These are phyloP conservation scores for Geotrichum fermentans DNA, from an alignment of 1,139 yeast genomes.

Conservation along the genomic window DNA sequence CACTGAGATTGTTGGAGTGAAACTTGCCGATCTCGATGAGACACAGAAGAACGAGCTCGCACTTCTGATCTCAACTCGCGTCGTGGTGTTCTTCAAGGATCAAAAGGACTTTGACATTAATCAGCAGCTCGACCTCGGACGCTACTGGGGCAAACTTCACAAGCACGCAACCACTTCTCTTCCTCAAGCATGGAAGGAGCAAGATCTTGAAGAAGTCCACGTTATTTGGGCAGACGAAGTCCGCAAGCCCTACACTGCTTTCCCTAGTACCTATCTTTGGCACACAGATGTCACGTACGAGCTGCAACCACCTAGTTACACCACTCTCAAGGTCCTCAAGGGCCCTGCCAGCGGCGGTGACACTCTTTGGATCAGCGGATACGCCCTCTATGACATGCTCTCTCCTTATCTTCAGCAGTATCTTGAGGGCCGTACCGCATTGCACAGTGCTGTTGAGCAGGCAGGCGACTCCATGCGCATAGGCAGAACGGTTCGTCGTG, in stretches of 20 bases:
- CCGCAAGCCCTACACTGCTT: constrained; percentile 31
- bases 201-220: constrained; percentile 53
- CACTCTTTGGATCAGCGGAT: constrained; percentile 61
- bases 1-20: constrained; percentile 56
- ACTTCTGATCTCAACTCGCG: constrained; percentile 57
- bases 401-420: constrained; percentile 57
- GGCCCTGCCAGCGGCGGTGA: constrained; percentile 70
- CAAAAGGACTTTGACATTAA: constrained; percentile 47
- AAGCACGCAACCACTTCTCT: constrained; percentile 72
- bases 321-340: constrained; percentile 55
- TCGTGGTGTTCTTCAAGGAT: constrained; percentile 62
- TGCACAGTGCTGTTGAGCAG: constrained; percentile 67
- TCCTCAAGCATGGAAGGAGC: constrained; percentile 42
- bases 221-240: constrained; percentile 44
- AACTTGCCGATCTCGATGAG: constrained; percentile 42
- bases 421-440: constrained; percentile 53
- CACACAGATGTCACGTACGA: constrained; percentile 72
- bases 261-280: constrained; percentile 40
- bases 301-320: constrained; percentile 62
- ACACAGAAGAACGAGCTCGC: constrained; percentile 63
- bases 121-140: constrained; percentile 58
- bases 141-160: constrained; percentile 63
- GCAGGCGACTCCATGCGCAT: constrained; percentile 50
- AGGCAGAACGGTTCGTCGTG: constrained; percentile 62
- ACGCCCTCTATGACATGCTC: constrained; percentile 63